These are phyloP conservation scores for Oryza longistaminata DNA, from an alignment of 176 grass and related monocot genomes.

Conservation along the genomic window DNA sequence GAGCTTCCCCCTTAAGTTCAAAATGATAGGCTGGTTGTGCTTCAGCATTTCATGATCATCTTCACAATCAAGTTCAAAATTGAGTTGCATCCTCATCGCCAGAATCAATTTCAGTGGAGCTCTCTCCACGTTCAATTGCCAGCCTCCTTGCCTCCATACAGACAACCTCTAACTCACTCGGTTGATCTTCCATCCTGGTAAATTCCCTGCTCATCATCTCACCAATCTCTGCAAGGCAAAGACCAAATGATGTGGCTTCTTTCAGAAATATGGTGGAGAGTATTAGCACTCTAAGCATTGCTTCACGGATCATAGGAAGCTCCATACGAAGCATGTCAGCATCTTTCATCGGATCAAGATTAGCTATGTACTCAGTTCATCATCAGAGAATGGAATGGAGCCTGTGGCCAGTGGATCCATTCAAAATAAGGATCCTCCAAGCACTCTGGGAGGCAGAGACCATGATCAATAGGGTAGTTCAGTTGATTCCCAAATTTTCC, in stretches of 20 bases:
- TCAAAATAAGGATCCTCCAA: slow-evolving; percentile 99
- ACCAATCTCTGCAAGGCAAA: slow-evolving; percentile 83
- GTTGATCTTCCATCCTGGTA: slow-evolving; percentile 62
- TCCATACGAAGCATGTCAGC: slow-evolving; percentile 75
- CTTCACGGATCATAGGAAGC: slow-evolving; percentile 86
- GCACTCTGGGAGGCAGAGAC: slow-evolving; percentile 78
- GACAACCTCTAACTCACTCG: slow-evolving; percentile 81
- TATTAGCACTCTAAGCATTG: slow-evolving; percentile 78
- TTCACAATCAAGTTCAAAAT: slow-evolving; percentile 81
- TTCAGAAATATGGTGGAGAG: slow-evolving; percentile 90
- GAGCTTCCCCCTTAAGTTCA: slow-evolving; percentile 51
- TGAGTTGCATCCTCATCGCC: slow-evolving; percentile 57
- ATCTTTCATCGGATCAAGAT: slow-evolving; percentile 79
- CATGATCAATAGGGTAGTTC: slow-evolving; percentile 82
- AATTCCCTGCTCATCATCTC: slow-evolving; percentile 95
- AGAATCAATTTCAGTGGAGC: slow-evolving; percentile 49
- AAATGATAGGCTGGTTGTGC: slow-evolving; percentile 35
- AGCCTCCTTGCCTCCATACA: slow-evolving; percentile 80
- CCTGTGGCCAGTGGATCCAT: slow-evolving; percentile 95
- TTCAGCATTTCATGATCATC: slow-evolving; percentile 43
- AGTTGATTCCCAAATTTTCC: slow-evolving; percentile 54
- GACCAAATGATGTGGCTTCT: slow-evolving; percentile 73
- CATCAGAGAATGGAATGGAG: slow-evolving; percentile 78
- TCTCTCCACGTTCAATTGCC: slow-evolving; percentile 56
- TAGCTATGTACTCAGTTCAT: slow-evolving; percentile 75